Evolutionary conservation across 1,139 yeast species (phyloP).

Genomic region (Suhomyces panamericanus): DNA sequence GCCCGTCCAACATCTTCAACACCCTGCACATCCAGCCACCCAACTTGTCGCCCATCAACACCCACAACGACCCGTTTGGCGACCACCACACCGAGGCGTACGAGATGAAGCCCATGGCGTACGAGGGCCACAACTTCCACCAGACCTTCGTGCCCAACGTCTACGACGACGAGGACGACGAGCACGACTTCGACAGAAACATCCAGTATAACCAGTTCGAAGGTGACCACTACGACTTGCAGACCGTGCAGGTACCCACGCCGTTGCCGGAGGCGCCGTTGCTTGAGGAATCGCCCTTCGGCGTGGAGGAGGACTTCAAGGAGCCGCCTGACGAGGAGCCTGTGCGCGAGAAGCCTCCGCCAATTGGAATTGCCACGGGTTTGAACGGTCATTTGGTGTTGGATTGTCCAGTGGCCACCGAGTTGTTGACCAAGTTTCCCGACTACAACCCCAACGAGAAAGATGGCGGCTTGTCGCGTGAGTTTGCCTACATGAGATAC

Average conservation of each 20-base stretch:
- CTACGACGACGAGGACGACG: constrained; percentile 46
- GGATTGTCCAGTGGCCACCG: constrained; percentile 53
- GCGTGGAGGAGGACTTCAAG: constrained; percentile 27
- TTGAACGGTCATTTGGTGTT: constrained; percentile 50
- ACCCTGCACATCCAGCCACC: constrained; percentile 24
- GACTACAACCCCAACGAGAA: constrained; percentile 35
- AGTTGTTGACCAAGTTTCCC: constrained; percentile 45
- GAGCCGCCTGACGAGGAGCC: constrained; percentile 36
- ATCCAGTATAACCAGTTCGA: constrained; percentile 43
- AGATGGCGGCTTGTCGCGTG: constrained; percentile 48
- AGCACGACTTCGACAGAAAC: constrained; percentile 40
- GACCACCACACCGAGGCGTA: constrained; percentile 15
- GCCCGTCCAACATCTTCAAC: constrained; percentile 27
- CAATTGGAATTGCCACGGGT: constrained; percentile 41
- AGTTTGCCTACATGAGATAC: constrained; percentile 51
- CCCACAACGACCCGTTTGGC: constrained; percentile 13
- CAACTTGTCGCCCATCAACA: constrained; percentile 19
- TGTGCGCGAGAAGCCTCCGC: constrained; percentile 34
- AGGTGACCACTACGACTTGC: constrained; percentile 48
- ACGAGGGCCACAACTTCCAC: constrained; percentile 17
- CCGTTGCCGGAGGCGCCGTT: constrained; percentile 5
- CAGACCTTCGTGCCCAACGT: constrained; percentile 52
- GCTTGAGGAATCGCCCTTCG: constrained; percentile 31
- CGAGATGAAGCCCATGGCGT: constrained; percentile 17
- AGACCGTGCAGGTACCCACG: constrained; percentile 32